These are phyloP conservation scores for Aspergillus steynii DNA, from an alignment of 495 filamentous ascomycete species.

Conservation along the genomic window DNA sequence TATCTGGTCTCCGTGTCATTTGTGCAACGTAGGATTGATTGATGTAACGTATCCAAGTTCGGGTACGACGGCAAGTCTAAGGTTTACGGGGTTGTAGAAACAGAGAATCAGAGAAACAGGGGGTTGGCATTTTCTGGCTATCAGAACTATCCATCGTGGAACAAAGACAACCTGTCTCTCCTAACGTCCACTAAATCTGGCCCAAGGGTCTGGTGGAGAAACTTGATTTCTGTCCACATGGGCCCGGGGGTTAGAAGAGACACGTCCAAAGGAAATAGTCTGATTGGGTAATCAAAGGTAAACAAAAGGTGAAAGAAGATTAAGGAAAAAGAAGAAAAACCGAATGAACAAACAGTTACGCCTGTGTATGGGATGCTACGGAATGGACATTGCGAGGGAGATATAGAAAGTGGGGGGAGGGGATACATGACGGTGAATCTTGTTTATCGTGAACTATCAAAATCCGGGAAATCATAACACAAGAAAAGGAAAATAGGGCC, in stretches of 20 bases:
- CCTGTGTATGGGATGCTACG: constrained; percentile 50
- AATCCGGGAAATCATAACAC: constrained; percentile 20
- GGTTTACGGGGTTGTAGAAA: not conserved
- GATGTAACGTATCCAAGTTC: constrained; percentile 1
- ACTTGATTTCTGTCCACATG: not conserved
- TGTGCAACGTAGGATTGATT: too few species aligned
- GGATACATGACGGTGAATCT: constrained; percentile 64
- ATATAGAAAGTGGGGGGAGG: constrained; percentile 25
- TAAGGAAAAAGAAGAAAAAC: constrained; percentile 22
- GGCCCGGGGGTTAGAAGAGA: constrained; percentile 6
- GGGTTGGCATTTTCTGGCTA: constrained; percentile 17
- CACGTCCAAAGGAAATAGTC: constrained; percentile 1
- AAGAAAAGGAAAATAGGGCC: constrained; percentile 6
- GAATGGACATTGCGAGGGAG: constrained; percentile 5
- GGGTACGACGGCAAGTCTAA: too few species aligned
- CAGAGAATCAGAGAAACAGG: not conserved
- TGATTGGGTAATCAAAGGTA: constrained; percentile 2
- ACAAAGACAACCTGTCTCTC: constrained; percentile 1
- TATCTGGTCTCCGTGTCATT: too few species aligned
- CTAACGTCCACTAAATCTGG: not conserved
- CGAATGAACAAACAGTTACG: constrained; percentile 43
- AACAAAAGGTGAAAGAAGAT: not conserved
- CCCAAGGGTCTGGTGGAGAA: not conserved
- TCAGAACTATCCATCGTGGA: constrained; percentile 14
- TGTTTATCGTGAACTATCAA: constrained; percentile 50